Base-by-base conservation (phyloP, 2,329 filamentous ascomycete species). In the Fonsecaea pedrosoi region DNA sequence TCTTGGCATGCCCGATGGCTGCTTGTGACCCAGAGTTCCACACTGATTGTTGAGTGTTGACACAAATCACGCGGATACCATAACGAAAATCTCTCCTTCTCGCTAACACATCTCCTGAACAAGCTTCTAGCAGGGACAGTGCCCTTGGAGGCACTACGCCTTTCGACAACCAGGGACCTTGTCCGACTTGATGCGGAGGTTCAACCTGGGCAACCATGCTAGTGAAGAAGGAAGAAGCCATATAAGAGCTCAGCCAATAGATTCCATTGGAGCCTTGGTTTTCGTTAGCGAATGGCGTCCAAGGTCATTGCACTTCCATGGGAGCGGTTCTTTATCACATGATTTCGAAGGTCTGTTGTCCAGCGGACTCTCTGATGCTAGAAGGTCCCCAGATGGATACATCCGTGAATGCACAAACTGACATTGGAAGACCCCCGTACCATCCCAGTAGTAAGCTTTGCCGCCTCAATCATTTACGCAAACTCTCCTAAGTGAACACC, bases 231-330 rank as follows among this genome's bases (percentile, higher is more conserved):
- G 85, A 84, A 64, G 76, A 78, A 1, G 82, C 81, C 83, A 82
- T 58, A 81, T 82, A 1, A 83, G 83, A 45, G 77, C 78, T 1
- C 77, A 84, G 4, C 83, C 82, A 0, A 78, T 84, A 30, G 84
- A 84, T 0, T 83, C 83, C 0, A 84, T 86, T 3, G 83, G 86
- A 69, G 84, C 83, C 0, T 76, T 87, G 0, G 70, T 86, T 1
- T 73, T 86, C 1, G 79, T 86, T n/a, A 83, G 82, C 0, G 84
- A 86, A 72, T 87, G 85, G 85, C 83, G 86, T 69, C 84, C 85
- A 1, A 80, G 84, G 18, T 82, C 83, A 4, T 75, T 86, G 0
- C 83, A 86, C 69, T 83, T 32, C 25, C 25, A 25, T 85, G 60
- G 82, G 83, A 1, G 82, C 84, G 68, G 79, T 76, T 60, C 69